Conservation (phyloP, 2,329 filamentous ascomycete species). For the Fusarium pseudonygamai region DNA sequence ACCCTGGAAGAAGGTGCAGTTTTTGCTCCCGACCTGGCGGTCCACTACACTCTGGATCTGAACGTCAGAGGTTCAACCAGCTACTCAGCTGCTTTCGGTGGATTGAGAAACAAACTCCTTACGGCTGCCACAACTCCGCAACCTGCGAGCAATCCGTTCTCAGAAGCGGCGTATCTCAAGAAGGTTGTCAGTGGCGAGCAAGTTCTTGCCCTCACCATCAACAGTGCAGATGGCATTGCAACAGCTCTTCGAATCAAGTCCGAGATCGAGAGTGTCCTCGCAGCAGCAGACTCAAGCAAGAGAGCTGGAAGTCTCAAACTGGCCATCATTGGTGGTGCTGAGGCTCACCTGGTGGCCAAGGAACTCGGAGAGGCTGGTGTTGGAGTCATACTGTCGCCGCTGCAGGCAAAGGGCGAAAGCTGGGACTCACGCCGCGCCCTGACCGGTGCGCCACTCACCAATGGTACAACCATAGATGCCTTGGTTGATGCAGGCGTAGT, state of each 20-base stretch:
- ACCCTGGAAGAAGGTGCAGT: conserved; percentile 60
- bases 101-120: conserved; percentile 63
- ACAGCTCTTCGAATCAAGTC: conserved; percentile 67
- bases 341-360: conserved; percentile 67
- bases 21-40: conserved; percentile 62
- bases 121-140: conserved; percentile 55
- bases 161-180: conserved; percentile 60
- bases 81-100: conserved; percentile 63
- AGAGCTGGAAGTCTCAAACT: conserved; percentile 55
- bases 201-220: conserved; percentile 66
- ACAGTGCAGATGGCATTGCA: conserved; percentile 71
- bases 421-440: conserved; percentile 73
- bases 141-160: conserved; percentile 52
- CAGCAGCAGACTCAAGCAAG: conserved; percentile 1
- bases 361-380: conserved; percentile 66
- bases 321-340: conserved; percentile 69
- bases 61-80: conserved; percentile 54
- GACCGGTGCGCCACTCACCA: conserved; percentile 71
- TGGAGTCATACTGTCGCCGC: conserved; percentile 68
- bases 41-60: conserved; percentile 67
- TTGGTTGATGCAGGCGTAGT: conserved; percentile 68
- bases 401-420: conserved; percentile 61
- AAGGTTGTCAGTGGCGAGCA: conserved; percentile 63
- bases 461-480: conserved; percentile 68
- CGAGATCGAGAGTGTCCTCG: conserved; percentile 59